phyloP scores from a whole-genome alignment of 2,329 filamentous ascomycete genomes.

The Alternaria hordeiaustralica region DNA sequence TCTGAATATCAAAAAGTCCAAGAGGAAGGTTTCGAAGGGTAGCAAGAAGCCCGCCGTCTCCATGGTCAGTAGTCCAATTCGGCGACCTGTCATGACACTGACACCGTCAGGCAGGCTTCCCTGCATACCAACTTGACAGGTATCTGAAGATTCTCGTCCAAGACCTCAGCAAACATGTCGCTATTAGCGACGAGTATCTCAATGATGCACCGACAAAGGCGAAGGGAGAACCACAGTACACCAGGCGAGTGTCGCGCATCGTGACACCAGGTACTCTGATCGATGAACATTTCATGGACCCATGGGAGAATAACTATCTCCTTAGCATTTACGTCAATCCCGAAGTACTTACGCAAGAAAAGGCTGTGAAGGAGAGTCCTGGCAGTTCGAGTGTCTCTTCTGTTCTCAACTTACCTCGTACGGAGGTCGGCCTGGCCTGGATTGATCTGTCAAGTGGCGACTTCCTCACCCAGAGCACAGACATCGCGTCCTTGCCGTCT shows the following conservation, averaged over 20 bases:
- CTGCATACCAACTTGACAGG: slow-evolving; percentile 88
- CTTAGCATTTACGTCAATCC: slow-evolving; percentile 73
- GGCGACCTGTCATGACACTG: neutral
- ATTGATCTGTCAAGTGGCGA: slow-evolving; percentile 93
- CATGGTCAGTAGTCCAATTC: slow-evolving; percentile 68
- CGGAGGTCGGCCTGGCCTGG: slow-evolving; percentile 81
- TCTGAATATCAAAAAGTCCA: slow-evolving; percentile 84
- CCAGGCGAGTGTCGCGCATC: slow-evolving; percentile 83
- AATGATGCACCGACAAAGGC: slow-evolving; percentile 73
- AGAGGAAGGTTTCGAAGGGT: slow-evolving; percentile 69
- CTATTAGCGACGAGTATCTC: slow-evolving; percentile 90
- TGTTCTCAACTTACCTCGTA: slow-evolving; percentile 48
- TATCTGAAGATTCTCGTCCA: slow-evolving; percentile 93
- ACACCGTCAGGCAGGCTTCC: slow-evolving; percentile 77
- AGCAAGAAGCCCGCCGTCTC: slow-evolving; percentile 70
- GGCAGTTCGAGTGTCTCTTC: slow-evolving; percentile 40
- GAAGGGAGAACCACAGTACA: slow-evolving; percentile 82
- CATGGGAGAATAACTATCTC: slow-evolving; percentile 90
- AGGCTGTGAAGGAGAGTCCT: slow-evolving; percentile 32
- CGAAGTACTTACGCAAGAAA: slow-evolving; percentile 30
- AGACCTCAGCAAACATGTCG: slow-evolving; percentile 88
- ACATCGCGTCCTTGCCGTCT: slow-evolving; percentile 75
- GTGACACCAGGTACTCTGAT: slow-evolving; percentile 95
- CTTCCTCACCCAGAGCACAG: slow-evolving; percentile 83
- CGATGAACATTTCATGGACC: slow-evolving; percentile 96